These are phyloP conservation scores for Wickerhamomyces canadensis DNA, from an alignment of 805 yeast species.

Conservation along the genomic window DNA sequence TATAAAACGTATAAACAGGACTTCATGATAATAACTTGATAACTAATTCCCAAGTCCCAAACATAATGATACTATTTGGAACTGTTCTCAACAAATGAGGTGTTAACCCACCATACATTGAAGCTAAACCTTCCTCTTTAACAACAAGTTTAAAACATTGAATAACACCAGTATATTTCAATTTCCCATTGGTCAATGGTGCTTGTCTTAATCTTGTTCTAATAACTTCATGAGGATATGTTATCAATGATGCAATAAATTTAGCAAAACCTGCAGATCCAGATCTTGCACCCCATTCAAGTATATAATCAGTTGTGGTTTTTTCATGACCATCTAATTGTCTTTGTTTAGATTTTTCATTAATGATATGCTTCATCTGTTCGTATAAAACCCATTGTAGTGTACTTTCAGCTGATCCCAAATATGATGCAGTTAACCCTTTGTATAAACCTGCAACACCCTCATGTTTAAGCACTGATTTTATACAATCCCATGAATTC, in stretches of 20 bases:
- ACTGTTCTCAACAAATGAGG: constrained; percentile 96
- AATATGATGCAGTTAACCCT: constrained; percentile 91
- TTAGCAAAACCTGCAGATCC: constrained; percentile 98
- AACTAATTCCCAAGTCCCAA: constrained; percentile 96
- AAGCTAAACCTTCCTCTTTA: constrained; percentile 86
- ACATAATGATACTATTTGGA: constrained; percentile 97
- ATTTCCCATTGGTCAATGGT: constrained; percentile 72
- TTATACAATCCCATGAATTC: constrained; percentile 81
- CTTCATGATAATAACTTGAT: constrained; percentile 46
- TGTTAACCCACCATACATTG: constrained; percentile 96
- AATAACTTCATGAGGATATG: constrained; percentile 97
- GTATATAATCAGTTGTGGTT: constrained; percentile 52
- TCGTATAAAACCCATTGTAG: constrained; percentile 96
- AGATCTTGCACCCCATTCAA: constrained; percentile 93
- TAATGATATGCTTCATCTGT: constrained; percentile 77
- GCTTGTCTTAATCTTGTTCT: constrained; percentile 95
- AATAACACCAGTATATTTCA: constrained; percentile 83
- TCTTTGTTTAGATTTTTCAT: constrained; percentile 41
- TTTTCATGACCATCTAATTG: constrained; percentile 26
- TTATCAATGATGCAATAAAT: constrained; percentile 83
- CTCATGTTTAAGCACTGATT: constrained; percentile 63
- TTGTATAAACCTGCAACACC: constrained; percentile 78
- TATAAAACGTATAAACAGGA: neutral
- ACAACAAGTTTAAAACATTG: constrained; percentile 84
- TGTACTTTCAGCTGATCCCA: constrained; percentile 90